Conservation (phyloP, 768 basidiomycete species). For the Suillus hirtellus region DNA sequence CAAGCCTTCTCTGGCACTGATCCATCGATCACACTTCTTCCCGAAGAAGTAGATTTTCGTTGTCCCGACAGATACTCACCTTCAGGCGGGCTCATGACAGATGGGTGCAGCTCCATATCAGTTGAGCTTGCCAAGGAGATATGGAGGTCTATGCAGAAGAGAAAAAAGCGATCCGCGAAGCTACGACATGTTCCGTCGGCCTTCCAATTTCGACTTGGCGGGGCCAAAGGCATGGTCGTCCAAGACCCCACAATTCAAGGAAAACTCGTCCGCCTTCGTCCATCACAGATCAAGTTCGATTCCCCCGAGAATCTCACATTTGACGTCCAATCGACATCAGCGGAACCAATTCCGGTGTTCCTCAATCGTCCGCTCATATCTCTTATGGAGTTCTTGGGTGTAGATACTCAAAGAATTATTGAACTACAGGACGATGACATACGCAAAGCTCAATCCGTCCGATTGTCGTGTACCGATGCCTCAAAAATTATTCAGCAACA, state of each 20-base stretch:
- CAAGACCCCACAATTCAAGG: conserved; percentile 40
- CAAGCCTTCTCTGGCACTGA: conserved; percentile 56
- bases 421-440: conserved; percentile 41
- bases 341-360: conserved; percentile 42
- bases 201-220: conserved; percentile 45
- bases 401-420: conserved; percentile 35
- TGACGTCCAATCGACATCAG: conserved; percentile 49
- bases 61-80: conserved; percentile 30
- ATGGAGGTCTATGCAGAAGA: conserved; percentile 35
- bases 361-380: conserved; percentile 51
- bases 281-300: conserved; percentile 69
- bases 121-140: conserved; percentile 34
- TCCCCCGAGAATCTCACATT: conserved; percentile 44
- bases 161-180: conserved; percentile 23
- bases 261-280: conserved; percentile 39
- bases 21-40: conserved; percentile 40
- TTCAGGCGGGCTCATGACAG: conserved; percentile 43
- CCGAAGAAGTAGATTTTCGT: conserved; percentile 34
- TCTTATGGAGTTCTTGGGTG: conserved; percentile 46
- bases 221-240: conserved; percentile 50
- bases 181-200: conserved; percentile 36
- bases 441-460: conserved; percentile 35
- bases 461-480: conserved; percentile 34
- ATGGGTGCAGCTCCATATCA: conserved; percentile 53
- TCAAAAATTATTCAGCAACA: conserved; percentile 44